Evolutionary conservation across 176 grass and related monocot genomes (phyloP), one percentile per base, ranked within the genome.

Genomic region (Musa schizocarpa): DNA sequence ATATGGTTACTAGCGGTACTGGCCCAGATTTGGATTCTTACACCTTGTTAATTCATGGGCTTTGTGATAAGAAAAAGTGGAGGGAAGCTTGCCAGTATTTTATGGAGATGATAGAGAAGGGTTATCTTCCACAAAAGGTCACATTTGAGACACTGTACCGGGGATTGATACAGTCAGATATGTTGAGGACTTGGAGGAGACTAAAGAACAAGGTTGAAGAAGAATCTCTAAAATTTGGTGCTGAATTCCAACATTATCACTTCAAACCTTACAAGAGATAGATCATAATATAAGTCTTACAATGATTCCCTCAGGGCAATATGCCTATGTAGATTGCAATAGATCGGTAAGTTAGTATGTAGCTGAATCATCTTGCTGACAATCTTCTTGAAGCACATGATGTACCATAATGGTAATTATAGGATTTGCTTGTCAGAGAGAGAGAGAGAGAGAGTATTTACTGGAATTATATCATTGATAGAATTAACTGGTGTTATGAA

Each of bases 101-200:
- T 76, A 98, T 98, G 90, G 88, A 98, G 79, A 98, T 93, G 95
- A 98, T 98, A 80, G 90, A 93, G 84, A 98, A 81, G 75, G 95
- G 90, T 56, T 93, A 91, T 86, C 90, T 98, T 87, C 95, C 88
- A 22, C 88, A 91, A 43, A 91, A 93, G 82, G 74, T 91, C 34
- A 98, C 88, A 25, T 98, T 98, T 75, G 90, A 93, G 65, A 93
- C 71, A 20, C 78, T 98, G 23, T 98, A 98, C 74, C 85, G 86
- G 1, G 88, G 95, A 63, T 74, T 98, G 68, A 98, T 98, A 91
- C 90, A 93, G 65, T 86, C 90, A 20, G 82, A 93, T 74, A 93
- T 93, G 95, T 68, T 98, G 21, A 78, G 87, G 81, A 93, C 95
- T 43, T 98, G 95, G 94, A 90, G 94, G 76, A 91, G 94, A 65